Base-by-base conservation (phyloP, 352 stramenopile species). In the Phytopythium kandeliae region DNA sequence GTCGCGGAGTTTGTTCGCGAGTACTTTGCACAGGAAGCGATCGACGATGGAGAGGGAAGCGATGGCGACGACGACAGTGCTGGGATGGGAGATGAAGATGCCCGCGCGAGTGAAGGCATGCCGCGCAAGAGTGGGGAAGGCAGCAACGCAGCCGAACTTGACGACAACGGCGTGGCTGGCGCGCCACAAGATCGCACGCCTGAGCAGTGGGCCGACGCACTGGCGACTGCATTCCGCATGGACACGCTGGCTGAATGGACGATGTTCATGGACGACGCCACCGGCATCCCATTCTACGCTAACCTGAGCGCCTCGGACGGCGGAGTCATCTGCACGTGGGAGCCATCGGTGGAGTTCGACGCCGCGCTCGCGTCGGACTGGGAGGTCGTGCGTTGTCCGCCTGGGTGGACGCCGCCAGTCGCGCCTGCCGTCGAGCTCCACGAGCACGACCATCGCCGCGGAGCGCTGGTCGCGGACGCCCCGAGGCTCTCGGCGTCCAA, bases 191-290 rank as follows among this genome's bases (percentile, higher is more conserved):
- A 71, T 4, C 58, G 55, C 19, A 74, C 62, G 4, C 15, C 54
- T n/a, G 52, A 56, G 1, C 60, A 91, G 43, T 92, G 82, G 82
- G 53, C 60, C 22, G 28, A 55, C 1, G 65, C 63, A 0, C 45
- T 89, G 10, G 48, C 48, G 8, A 55, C 60, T 12, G 67, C 69
- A 9, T 83, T 70, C 48, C 65, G 54, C 31, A 81, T 92, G 69
- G 75, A 76, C 0, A 67, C 61, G 8, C 54, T 92, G 8, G 77
- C 75, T 11, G 77, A 89, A 28, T 92, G 82, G 82, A 82, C 69
- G 17, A 80, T 89, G 45, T 92, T 89, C 48, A 56, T 92, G 9
- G 79, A 92, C 38, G 52, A 66, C 0, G 41, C 51, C 25, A 76
- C 73, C 2, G 75, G 82, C 48, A 45, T 65, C 22, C 69, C 75